A percentile compares a stretch with the other conserved stretches of the same genome.
Conservation (phyloP, 768 basidiomycete genomes). For the Cystofilobasidium bisporidii region DNA sequence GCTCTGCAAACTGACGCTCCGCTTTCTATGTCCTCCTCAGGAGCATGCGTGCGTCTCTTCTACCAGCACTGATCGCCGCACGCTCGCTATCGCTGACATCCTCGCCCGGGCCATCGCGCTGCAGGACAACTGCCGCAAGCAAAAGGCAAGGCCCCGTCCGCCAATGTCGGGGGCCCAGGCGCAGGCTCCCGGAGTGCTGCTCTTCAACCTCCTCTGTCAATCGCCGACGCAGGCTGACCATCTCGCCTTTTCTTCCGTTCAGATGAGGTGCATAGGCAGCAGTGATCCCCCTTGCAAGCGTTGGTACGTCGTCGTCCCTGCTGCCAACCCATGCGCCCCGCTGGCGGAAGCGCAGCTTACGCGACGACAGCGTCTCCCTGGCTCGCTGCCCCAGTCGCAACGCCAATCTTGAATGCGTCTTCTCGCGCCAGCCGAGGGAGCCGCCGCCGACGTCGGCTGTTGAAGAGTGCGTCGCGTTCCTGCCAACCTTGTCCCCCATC, state of each 20-base stretch:
- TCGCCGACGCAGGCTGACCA: background rate
- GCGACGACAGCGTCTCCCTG: too few relatives aligned
- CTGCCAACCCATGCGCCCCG: too few relatives aligned
- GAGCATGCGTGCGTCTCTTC: conserved; percentile 16
- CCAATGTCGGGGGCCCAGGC: too few relatives aligned
- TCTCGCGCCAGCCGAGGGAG: conserved; percentile 7
- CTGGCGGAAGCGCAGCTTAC: too few relatives aligned
- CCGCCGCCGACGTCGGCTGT: background rate
- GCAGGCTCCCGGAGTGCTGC: too few relatives aligned
- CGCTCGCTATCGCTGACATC: too few relatives aligned
- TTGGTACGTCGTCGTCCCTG: background rate
- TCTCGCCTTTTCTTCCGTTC: too few relatives aligned
- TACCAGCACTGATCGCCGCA: too few relatives aligned
- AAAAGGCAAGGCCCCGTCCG: background rate
- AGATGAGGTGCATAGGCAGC: conserved; percentile 6
- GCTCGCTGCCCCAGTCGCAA: background rate
- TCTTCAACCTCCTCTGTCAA: background rate
- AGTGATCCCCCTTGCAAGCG: conserved; percentile 15
- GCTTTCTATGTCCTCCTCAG: background rate
- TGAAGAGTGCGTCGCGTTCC: conserved; percentile 3
- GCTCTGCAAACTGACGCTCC: too few relatives aligned
- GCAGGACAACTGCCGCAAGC: conserved; percentile 6
- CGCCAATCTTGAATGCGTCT: conserved; percentile 18
- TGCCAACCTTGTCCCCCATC: too few relatives aligned
- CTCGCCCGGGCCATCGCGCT: background rate